Evolutionary conservation across 2,329 filamentous ascomycete species (phyloP).

Genomic region (Colletotrichum sp.): DNA sequence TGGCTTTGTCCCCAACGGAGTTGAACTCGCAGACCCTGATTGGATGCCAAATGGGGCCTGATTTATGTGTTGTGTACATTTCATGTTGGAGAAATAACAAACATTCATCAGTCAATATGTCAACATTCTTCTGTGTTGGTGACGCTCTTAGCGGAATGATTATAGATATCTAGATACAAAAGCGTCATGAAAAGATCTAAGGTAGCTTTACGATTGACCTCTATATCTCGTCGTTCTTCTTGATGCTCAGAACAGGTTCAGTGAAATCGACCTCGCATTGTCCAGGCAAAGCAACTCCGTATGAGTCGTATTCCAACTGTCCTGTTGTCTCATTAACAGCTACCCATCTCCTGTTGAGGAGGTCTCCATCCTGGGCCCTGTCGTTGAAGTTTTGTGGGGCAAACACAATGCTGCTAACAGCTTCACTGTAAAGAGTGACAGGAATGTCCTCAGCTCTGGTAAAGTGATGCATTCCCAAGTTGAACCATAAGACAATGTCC

Average conservation of each 20-base stretch:
- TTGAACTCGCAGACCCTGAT: neutral
- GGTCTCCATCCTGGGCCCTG: slow-evolving; percentile 39
- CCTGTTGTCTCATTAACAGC: slow-evolving; percentile 25
- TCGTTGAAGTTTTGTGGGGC: slow-evolving; percentile 38
- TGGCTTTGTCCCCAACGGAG: neutral
- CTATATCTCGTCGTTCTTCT: neutral
- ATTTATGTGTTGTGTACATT: too few relatives aligned
- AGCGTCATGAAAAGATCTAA: neutral
- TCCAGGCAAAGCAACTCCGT: slow-evolving; percentile 32
- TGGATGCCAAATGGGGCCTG: slow-evolving; percentile 1
- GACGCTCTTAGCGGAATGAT: neutral
- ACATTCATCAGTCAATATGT: neutral
- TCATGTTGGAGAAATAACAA: accelerated
- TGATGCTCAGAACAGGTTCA: slow-evolving; percentile 28
- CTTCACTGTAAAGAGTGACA: slow-evolving; percentile 36
- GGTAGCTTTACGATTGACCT: neutral
- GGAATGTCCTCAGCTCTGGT: slow-evolving; percentile 27
- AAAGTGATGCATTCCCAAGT: slow-evolving; percentile 54
- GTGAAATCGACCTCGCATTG: slow-evolving; percentile 31
- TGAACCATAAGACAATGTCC: slow-evolving; percentile 50
- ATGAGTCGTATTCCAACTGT: slow-evolving; percentile 31
- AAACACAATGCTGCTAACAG: slow-evolving; percentile 35
- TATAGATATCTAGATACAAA: neutral
- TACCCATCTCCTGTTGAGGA: slow-evolving; percentile 39
- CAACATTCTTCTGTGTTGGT: neutral